Evolutionary conservation across 2,329 filamentous ascomycete genomes (phyloP).

Genomic region (Pseudogymnoascus sp.): DNA sequence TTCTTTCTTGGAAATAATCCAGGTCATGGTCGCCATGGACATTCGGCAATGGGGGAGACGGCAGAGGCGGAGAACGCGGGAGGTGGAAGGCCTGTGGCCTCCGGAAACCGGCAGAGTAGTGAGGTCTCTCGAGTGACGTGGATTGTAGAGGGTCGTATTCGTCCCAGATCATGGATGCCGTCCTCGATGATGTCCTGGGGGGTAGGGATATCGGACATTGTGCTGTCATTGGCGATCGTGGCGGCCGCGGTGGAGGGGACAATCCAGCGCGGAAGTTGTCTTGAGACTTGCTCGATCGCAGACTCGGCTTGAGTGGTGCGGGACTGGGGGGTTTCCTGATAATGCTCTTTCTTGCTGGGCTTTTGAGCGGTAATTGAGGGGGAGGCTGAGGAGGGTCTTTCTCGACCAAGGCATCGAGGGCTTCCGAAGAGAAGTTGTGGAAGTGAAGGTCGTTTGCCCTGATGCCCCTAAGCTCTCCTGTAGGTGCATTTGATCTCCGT

Average conservation of each 20-base stretch:
- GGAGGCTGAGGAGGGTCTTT: slow-evolving; percentile 15
- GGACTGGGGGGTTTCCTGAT: neutral
- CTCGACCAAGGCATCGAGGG: slow-evolving; percentile 22
- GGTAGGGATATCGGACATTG: slow-evolving; percentile 38
- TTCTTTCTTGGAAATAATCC: neutral
- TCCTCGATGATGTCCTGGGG: slow-evolving; percentile 46
- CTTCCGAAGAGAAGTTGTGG: slow-evolving; percentile 40
- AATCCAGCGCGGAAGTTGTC: slow-evolving; percentile 25
- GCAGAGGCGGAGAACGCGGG: slow-evolving; percentile 23
- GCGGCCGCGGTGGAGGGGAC: slow-evolving; percentile 37
- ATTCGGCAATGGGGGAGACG: slow-evolving; percentile 23
- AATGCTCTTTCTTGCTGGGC: slow-evolving; percentile 6
- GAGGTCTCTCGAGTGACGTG: slow-evolving; percentile 34
- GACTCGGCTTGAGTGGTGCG: neutral
- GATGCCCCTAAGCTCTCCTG: slow-evolving; percentile 30
- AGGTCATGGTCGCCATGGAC: neutral
- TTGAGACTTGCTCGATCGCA: slow-evolving; percentile 35
- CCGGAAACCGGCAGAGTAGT: slow-evolving; percentile 38
- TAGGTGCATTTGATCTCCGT: slow-evolving; percentile 31
- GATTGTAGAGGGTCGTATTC: slow-evolving; percentile 32
- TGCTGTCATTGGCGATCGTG: slow-evolving; percentile 36
- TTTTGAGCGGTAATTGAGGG: slow-evolving; percentile 11
- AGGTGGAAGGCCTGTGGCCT: slow-evolving; percentile 35
- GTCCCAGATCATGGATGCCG: slow-evolving; percentile 36
- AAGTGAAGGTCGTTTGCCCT: slow-evolving; percentile 37